Conservation (phyloP, 164 flowering plant species). For the Tetracentron sinense region DNA sequence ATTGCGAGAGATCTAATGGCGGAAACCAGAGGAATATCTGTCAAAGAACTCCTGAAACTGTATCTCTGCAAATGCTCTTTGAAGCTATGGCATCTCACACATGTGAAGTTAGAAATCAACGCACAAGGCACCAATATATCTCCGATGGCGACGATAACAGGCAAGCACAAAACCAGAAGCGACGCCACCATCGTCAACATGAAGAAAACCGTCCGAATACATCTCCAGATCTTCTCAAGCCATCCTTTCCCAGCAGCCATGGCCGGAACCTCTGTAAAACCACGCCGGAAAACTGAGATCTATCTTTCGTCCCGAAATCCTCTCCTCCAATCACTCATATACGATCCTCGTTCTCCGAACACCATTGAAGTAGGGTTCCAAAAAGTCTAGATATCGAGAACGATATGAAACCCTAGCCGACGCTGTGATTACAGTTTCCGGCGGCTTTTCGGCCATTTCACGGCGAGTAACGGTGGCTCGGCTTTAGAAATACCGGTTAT, state of each 20-base stretch:
- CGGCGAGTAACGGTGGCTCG: not conserved
- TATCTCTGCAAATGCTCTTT: constrained; percentile 64
- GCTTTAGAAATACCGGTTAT: not conserved
- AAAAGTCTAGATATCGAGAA: not conserved
- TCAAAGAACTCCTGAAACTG: constrained; percentile 66
- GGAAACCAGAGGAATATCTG: constrained; percentile 83
- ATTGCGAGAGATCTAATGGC: constrained; percentile 73
- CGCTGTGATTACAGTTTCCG: constrained; percentile 5
- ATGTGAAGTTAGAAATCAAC: constrained; percentile 65
- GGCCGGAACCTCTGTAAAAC: constrained; percentile 1
- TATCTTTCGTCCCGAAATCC: not conserved
- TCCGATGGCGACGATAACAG: constrained; percentile 60
- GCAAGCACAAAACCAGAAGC: constrained; percentile 56
- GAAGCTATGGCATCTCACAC: constrained; percentile 53
- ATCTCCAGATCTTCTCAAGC: constrained; percentile 58
- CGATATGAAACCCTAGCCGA: constrained; percentile 12
- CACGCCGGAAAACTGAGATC: constrained; percentile 5
- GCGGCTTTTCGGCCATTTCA: constrained; percentile 12
- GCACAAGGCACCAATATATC: constrained; percentile 63
- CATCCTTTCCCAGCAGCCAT: constrained; percentile 40
- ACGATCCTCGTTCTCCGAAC: not conserved
- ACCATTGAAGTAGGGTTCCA: constrained; percentile 4
- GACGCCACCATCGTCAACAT: constrained; percentile 84
- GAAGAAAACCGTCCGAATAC: constrained; percentile 56
- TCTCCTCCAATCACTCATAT: not conserved